Percentiles rank a stretch among this genome's conserved stretches.
Conservation (phyloP, 2,329 filamentous ascomycete species). For the Pseudocercospora cruenta region DNA sequence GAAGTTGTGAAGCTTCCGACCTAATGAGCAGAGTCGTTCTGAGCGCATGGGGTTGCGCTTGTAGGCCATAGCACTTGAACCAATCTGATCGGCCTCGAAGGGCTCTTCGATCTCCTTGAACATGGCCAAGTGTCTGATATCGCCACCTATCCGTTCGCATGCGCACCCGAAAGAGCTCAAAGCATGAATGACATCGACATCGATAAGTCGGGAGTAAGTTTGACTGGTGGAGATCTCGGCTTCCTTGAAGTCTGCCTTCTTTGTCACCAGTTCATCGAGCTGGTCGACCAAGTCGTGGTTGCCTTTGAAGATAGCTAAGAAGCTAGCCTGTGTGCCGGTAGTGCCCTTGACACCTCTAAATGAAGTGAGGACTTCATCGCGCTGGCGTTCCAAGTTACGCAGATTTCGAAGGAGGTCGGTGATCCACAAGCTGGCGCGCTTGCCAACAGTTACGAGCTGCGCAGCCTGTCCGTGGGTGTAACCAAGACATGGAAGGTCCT, state of each 20-base stretch:
- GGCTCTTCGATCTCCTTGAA: constrained; percentile 87
- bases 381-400: constrained; percentile 69
- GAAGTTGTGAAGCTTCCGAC: constrained; percentile 55
- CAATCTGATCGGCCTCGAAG: constrained; percentile 79
- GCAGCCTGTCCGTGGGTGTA: constrained; percentile 75
- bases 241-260: constrained; percentile 67
- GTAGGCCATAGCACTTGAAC: constrained; percentile 68
- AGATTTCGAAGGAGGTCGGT: constrained; percentile 78
- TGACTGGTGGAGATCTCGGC: constrained; percentile 70
- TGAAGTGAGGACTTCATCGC: constrained; percentile 61
- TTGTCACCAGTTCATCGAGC: constrained; percentile 65
- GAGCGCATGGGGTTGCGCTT: constrained; percentile 65
- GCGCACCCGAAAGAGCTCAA: constrained; percentile 78
- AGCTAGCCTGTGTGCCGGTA: constrained; percentile 78
- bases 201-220: constrained; percentile 80
- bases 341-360: constrained; percentile 77
- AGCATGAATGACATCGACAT: constrained; percentile 79
- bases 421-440: constrained; percentile 72
- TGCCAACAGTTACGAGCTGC: constrained; percentile 62
- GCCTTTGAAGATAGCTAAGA: constrained; percentile 69
- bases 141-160: constrained; percentile 71
- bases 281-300: constrained; percentile 64
- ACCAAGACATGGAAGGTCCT: constrained; percentile 71
- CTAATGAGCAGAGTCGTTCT: constrained; percentile 64
- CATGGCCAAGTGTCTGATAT: constrained; percentile 73